Evolutionary conservation across 2,329 filamentous ascomycete genomes (phyloP).

Genomic region (Ophiostoma sp.): DNA sequence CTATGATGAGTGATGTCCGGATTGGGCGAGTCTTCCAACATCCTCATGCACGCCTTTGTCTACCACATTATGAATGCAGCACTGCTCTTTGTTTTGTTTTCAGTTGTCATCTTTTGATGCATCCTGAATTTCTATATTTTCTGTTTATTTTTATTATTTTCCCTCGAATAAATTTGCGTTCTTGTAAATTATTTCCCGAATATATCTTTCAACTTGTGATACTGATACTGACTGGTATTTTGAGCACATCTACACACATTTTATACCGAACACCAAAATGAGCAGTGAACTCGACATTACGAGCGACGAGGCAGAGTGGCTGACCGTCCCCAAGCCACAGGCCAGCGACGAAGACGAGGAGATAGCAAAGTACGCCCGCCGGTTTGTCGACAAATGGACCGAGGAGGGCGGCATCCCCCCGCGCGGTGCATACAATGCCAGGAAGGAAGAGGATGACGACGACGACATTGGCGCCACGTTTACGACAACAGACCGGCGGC

Average conservation of each 20-base stretch:
- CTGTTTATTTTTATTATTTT: background rate
- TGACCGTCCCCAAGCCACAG: background rate
- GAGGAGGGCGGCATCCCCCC: slow-evolving; percentile 15
- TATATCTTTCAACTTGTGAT: too few relatives aligned
- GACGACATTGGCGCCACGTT: slow-evolving; percentile 21
- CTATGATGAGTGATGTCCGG: background rate
- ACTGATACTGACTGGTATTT: too few relatives aligned
- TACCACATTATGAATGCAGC: background rate
- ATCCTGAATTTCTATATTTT: too few relatives aligned
- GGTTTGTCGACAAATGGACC: slow-evolving; percentile 18
- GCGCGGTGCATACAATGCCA: background rate
- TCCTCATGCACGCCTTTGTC: background rate
- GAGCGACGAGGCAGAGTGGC: background rate
- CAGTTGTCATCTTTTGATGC: too few relatives aligned
- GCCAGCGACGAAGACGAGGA: background rate
- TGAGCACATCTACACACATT: too few relatives aligned
- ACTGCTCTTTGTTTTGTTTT: background rate
- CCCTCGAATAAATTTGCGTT: background rate
- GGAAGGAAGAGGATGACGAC: background rate
- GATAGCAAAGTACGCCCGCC: background rate
- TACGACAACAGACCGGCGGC: background rate
- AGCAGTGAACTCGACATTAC: background rate
- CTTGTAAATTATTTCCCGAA: background rate
- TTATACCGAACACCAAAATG: background rate
- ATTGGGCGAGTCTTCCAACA: background rate